phyloP scores from a whole-genome alignment of 148 eudicot species.

The Heliamphora exappendiculata region DNA sequence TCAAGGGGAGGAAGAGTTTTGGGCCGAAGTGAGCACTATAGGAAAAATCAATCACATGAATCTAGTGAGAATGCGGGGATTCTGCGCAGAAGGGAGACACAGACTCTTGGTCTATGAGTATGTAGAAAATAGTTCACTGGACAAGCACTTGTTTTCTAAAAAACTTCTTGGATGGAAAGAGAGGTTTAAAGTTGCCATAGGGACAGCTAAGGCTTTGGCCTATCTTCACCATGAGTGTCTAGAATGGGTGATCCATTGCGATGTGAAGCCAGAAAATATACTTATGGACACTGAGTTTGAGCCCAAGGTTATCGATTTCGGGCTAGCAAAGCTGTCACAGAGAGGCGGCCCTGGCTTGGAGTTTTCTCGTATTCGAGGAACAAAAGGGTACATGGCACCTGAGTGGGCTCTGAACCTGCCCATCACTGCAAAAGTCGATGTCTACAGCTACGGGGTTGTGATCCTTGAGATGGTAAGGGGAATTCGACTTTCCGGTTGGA shows the following conservation, averaged over 20 bases:
- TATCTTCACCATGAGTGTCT: slow-evolving; percentile 76
- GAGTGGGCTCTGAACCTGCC: slow-evolving; percentile 67
- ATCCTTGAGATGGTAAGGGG: slow-evolving; percentile 63
- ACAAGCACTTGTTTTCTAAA: slow-evolving; percentile 34
- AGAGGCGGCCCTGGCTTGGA: slow-evolving; percentile 38
- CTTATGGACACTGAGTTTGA: slow-evolving; percentile 43
- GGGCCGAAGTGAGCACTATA: slow-evolving; percentile 60
- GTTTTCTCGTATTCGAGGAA: slow-evolving; percentile 44
- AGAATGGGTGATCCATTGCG: slow-evolving; percentile 80
- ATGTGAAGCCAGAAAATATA: slow-evolving; percentile 66
- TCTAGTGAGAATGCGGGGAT: slow-evolving; percentile 64
- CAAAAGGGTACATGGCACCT: slow-evolving; percentile 78
- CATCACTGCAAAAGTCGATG: slow-evolving; percentile 62
- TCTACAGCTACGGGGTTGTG: slow-evolving; percentile 60
- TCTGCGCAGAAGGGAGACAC: slow-evolving; percentile 43
- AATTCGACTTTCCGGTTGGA: slow-evolving; percentile 40
- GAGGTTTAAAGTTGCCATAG: slow-evolving; percentile 44
- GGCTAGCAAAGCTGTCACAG: slow-evolving; percentile 50
- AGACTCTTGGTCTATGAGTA: slow-evolving; percentile 53
- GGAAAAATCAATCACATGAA: slow-evolving; percentile 66
- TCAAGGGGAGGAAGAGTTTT: slow-evolving; percentile 55
- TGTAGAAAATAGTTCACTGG: slow-evolving; percentile 42
- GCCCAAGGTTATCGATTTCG: slow-evolving; percentile 64
- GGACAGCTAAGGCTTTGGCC: slow-evolving; percentile 64
- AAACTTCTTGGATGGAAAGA: slow-evolving; percentile 43